Evolutionary conservation across 2,329 filamentous ascomycete species (phyloP), one percentile per base, ranked within the genome.

Genomic region (Aspergillus flavus): DNA sequence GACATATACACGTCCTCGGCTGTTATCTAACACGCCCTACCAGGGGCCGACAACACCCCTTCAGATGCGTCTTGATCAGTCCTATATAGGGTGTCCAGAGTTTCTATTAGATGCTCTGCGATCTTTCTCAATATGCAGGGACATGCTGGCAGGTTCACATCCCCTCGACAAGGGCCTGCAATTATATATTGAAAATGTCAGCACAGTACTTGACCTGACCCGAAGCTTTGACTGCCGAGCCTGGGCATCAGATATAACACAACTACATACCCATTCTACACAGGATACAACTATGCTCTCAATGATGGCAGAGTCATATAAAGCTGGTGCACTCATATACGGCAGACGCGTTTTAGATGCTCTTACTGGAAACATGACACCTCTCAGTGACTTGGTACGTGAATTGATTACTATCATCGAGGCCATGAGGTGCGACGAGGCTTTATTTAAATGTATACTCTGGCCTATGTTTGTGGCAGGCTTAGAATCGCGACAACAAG

Each of bases 381-480:
- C 45, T 4, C n/a, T 43, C 7, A 10, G 21, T 19, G 32, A 45
- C 23, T 12, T 61, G n/a, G 55, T 63, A 4, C n/a, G 19, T 6
- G 61, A 56, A 23, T 53, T 68, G 16, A 45, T 68, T 19, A 12
- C 16, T 3, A 28, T 54, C 6, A 60, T 71, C n/a, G 36, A 61
- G 2, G 10, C 36, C 5, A 39, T 70, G 12, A 55, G 61, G 28
- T 6, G 52, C 7, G 60, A 65, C 2, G 30, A 45, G 5, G 54
- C 57, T 1, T 23, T 71, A 2, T 67, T 72, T n/a, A 72, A 72
- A 21, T 72, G 70, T 55, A 45, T 70, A 2, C 58, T 72, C 2
- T 72, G 70, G 70, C 70, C 70, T 0, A 61, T 63, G 19, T 69
- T 68, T 19, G 57, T 71, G 36, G 66, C 63, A 0, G 70, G 69